These are phyloP conservation scores for Naematelia aurantialba DNA, from an alignment of 768 basidiomycete species.

Conservation along the genomic window DNA sequence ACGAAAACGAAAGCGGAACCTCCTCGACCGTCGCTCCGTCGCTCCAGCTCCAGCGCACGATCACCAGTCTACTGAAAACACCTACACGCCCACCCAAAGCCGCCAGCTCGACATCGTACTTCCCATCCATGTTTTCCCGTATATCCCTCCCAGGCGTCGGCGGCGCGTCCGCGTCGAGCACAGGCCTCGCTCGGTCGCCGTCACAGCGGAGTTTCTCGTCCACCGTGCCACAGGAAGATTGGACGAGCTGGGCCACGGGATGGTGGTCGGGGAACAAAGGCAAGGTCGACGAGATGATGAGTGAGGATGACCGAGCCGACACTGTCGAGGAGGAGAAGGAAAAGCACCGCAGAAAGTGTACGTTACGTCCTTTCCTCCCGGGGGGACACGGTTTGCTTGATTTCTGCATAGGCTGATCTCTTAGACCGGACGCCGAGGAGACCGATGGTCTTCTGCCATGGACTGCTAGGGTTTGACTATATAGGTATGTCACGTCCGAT, in stretches of 20 bases:
- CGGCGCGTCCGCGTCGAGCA: not conserved
- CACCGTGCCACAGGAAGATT: slow-evolving; percentile 25
- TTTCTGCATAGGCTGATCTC: slow-evolving; percentile 8
- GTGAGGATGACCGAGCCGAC: slow-evolving; percentile 58
- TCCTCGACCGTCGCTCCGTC: slow-evolving; percentile 23
- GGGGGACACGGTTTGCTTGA: not conserved
- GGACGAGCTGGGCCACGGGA: slow-evolving; percentile 31
- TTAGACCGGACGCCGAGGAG: slow-evolving; percentile 72
- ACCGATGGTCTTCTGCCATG: slow-evolving; percentile 93
- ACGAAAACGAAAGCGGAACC: not conserved
- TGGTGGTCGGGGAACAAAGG: slow-evolving; percentile 54
- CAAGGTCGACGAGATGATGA: slow-evolving; percentile 54
- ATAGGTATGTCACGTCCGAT: slow-evolving; percentile 22
- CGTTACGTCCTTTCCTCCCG: slow-evolving; percentile 32
- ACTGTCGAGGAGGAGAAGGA: slow-evolving; percentile 56
- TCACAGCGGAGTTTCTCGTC: slow-evolving; percentile 24
- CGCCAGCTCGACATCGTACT: not conserved
- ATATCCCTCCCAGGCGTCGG: slow-evolving; percentile 3
- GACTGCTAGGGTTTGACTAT: slow-evolving; percentile 60
- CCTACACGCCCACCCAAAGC: not conserved
- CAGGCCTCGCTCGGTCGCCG: slow-evolving; percentile 1
- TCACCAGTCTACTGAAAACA: slow-evolving; percentile 24
- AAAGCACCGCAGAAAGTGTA: slow-evolving; percentile 62
- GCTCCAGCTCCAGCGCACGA: slow-evolving; percentile 41
- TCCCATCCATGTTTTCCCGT: slow-evolving; percentile 3